Evolutionary conservation across 306 rosid genomes (phyloP).

Genomic region (Ammopiptanthus mongolicus): DNA sequence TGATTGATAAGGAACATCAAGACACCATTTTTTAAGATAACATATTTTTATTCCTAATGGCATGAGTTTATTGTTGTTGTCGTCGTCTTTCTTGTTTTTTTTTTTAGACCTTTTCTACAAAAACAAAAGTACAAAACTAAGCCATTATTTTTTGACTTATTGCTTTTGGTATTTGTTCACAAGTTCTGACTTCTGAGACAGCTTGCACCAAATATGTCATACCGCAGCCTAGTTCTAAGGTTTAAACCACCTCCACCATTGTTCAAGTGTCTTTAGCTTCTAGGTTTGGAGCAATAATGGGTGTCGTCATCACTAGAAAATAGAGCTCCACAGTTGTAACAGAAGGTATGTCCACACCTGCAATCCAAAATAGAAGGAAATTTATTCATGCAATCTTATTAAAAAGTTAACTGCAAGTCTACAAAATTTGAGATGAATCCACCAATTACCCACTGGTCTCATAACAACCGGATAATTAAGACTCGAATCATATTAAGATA

Average conservation of each 20-base stretch:
- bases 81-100: background rate
- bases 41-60: no score
- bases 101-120: background rate
- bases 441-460: background rate
- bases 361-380: slow-evolving; percentile 10
- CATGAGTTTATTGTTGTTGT: background rate
- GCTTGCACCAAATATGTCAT: slow-evolving; percentile 80
- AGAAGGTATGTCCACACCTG: slow-evolving; percentile 49
- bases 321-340: slow-evolving; percentile 40
- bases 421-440: background rate
- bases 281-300: slow-evolving; percentile 12
- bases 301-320: no score
- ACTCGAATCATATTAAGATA: no score
- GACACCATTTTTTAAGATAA: no score
- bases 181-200: slow-evolving; percentile 98
- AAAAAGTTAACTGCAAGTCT: background rate
- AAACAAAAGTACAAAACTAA: background rate
- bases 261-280: no score
- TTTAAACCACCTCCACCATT: no score
- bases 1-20: no score
- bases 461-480: background rate
- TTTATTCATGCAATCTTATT: background rate
- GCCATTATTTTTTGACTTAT: slow-evolving; percentile 18
- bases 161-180: slow-evolving; percentile 28
- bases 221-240: slow-evolving; percentile 78